Base-by-base conservation (phyloP, 768 basidiomycete species). In the Lentinula edodes region DNA sequence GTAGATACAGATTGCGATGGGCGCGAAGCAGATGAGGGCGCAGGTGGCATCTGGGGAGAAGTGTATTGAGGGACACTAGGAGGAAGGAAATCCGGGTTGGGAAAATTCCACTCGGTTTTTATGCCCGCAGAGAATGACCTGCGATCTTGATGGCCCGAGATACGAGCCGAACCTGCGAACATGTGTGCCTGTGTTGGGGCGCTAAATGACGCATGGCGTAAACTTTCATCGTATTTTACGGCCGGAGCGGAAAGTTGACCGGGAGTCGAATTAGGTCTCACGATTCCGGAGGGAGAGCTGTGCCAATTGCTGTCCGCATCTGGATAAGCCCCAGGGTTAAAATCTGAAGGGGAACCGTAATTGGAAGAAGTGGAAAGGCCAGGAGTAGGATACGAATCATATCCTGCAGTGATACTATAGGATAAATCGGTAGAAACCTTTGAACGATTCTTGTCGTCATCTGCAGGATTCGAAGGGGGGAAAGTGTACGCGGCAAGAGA, bases 41-140 rank as follows among this genome's bases (percentile, higher is more conserved):
- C 63, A 55, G 79, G 75, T 8, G 82, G 70, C 64, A 83, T 76
- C 28, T 78, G 72, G 48, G 81, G 76, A 58, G 83, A 78, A 64
- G 75, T 75, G 56, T 75, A 74, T 38, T 52, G 38, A 43, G 70
- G 66, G 62, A 75, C 75, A 58, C 69, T 71, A 60, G 78, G 72
- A 59, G 79, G 75, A 63, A 84, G 72, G 71, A 82, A 87, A 53
- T 88, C 86, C 66, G 75, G 73, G 70, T 76, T 78, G 60, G 86
- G 82, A 74, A 88, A 89, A 56, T 78, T 76, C 90, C 89, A 91
- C 65, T 89, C 87, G 70, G 81, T 80, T 80, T 85, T 83, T 82
- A 85, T 85, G 70, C 74, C 81, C 38, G 53, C 35, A 55, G 53
- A 55, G 20, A 55, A 48, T 39, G 75, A 78, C 73, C 86, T 81